Percentiles rank a stretch among this genome's conserved stretches.
phyloP scores from a whole-genome alignment of 352 stramenopile species.

The Phytophthora nicotianae region DNA sequence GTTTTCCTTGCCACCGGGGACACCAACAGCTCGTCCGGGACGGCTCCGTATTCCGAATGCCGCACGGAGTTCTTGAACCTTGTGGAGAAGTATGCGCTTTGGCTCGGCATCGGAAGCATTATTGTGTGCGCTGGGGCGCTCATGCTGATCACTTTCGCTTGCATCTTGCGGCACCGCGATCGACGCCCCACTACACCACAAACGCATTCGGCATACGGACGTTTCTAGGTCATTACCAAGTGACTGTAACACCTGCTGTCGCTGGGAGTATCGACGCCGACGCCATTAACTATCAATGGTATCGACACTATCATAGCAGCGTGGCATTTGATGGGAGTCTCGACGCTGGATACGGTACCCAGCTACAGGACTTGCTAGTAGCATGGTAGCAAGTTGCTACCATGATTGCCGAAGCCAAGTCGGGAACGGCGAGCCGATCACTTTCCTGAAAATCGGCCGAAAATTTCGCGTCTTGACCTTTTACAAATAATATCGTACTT shows the following conservation, averaged over 20 bases:
- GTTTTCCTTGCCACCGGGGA: conserved; percentile 45
- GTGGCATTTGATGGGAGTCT: not conserved
- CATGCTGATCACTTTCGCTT: conserved; percentile 56
- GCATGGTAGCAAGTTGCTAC: not conserved
- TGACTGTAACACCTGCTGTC: conserved; percentile 14
- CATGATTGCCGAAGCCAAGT: conserved; percentile 2
- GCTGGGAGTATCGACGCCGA: not conserved
- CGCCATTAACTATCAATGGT: not conserved
- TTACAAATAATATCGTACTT: conserved; percentile 12
- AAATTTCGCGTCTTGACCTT: not conserved
- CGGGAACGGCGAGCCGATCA: conserved; percentile 14
- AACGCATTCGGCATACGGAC: conserved; percentile 25
- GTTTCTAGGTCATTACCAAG: conserved; percentile 30
- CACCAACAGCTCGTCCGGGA: conserved; percentile 35
- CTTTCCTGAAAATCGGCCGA: conserved; percentile 13
- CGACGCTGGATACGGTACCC: not conserved
- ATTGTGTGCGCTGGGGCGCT: conserved; percentile 46
- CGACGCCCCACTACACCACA: conserved; percentile 8
- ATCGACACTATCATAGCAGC: not conserved
- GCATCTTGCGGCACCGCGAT: conserved; percentile 44
- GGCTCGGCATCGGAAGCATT: conserved; percentile 45
- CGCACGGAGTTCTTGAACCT: conserved; percentile 53
- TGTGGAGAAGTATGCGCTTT: conserved; percentile 47
- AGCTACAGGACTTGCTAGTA: not conserved
- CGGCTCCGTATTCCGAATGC: conserved; percentile 58